Conservation (phyloP, 352 stramenopile species). For the Pythium brachiatum region DNA sequence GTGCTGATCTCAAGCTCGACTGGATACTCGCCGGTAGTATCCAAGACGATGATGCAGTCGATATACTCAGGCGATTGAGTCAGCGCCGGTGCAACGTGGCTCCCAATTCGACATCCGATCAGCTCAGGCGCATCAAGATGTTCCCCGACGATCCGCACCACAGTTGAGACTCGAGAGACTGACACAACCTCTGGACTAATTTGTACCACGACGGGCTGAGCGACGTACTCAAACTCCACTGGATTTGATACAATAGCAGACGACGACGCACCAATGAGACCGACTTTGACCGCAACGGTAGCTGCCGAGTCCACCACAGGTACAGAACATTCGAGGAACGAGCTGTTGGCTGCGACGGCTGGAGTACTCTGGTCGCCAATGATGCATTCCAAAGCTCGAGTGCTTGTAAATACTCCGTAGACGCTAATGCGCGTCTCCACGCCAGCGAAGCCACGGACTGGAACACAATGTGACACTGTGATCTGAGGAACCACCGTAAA, state of each 20-base stretch:
- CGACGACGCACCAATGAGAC: background rate
- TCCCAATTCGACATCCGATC: constrained; percentile 7
- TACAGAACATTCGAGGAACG: constrained; percentile 16
- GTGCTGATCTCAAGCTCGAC: constrained; percentile 9
- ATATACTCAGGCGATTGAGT: background rate
- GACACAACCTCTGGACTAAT: background rate
- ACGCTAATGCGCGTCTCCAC: constrained; percentile 9
- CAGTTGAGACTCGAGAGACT: background rate
- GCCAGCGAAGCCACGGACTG: constrained; percentile 5
- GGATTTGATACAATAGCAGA: background rate
- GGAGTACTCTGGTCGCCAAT: background rate
- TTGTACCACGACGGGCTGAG: background rate
- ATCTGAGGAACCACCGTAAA: constrained; percentile 17
- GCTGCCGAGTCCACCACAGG: background rate
- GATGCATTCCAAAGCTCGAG: constrained; percentile 11
- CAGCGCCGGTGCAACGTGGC: background rate
- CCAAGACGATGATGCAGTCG: constrained; percentile 10
- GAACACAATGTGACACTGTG: background rate
- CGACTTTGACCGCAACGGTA: background rate
- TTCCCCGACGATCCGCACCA: constrained; percentile 6
- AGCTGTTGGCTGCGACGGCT: constrained; percentile 14
- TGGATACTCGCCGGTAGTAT: background rate
- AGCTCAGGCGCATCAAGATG: constrained; percentile 3
- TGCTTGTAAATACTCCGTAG: constrained; percentile 18
- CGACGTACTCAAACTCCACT: constrained; percentile 5